These are phyloP conservation scores for Rosa lucieae DNA, from an alignment of 306 rosid species.

Conservation along the genomic window DNA sequence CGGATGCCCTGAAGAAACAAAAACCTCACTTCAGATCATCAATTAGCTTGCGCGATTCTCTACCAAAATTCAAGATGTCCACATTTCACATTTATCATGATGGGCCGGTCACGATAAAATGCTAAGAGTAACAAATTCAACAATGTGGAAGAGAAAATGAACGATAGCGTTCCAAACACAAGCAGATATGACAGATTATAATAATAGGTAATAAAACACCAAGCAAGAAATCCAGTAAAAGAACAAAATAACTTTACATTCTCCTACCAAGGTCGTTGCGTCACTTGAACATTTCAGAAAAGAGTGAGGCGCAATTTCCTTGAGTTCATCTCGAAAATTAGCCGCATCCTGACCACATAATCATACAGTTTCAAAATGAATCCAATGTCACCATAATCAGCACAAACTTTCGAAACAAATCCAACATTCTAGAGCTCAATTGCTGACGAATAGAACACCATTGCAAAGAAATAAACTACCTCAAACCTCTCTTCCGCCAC, in stretches of 20 bases:
- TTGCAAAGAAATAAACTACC: conserved; percentile 31
- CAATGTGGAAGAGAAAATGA: not conserved
- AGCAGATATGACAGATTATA: not conserved
- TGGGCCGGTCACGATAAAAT: not conserved
- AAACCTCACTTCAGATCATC: conserved; percentile 20
- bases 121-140: not conserved
- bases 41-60: not conserved
- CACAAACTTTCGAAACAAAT: not conserved
- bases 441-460: not conserved
- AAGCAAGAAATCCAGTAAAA: not conserved
- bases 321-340: conserved; percentile 80
- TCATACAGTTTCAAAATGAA: conserved; percentile 10
- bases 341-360: conserved; percentile 73
- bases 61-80: not conserved
- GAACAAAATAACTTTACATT: not conserved
- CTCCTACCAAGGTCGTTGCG: conserved; percentile 79
- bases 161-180: not conserved
- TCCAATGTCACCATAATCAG: not conserved
- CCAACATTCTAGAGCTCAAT: not conserved
- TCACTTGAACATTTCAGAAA: conserved; percentile 89
- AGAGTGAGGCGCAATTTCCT: conserved; percentile 68
- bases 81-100: not conserved
- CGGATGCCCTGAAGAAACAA: conserved; percentile 66
- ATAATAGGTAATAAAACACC: not conserved
- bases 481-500: conserved; percentile 70